Conservation (phyloP, 139 green algal genomes). For the Micractinium sp. region DNA sequence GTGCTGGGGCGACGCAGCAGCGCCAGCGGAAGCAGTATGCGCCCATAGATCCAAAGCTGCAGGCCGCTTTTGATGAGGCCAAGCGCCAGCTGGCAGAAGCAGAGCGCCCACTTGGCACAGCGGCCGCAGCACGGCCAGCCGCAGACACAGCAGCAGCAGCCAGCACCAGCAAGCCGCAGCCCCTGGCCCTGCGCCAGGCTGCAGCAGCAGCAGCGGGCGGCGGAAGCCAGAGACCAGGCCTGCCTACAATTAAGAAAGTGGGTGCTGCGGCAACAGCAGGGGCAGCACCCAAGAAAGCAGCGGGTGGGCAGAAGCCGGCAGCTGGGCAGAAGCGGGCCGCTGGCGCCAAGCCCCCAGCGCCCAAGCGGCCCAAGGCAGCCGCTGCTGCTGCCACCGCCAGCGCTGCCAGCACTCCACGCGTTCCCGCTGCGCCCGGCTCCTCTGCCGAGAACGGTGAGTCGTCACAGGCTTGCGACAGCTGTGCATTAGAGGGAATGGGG, state of each 20-base stretch:
- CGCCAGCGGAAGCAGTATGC: background rate
- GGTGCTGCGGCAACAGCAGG: background rate
- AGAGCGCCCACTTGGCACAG: background rate
- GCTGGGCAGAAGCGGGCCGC: background rate
- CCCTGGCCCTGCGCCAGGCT: background rate
- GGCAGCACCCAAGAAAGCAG: background rate
- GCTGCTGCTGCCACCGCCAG: background rate
- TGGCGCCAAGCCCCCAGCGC: background rate
- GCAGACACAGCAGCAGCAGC: background rate
- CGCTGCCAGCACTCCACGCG: background rate
- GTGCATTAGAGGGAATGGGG: background rate
- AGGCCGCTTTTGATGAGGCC: background rate
- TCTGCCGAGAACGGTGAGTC: too few relatives aligned
- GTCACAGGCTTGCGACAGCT: background rate
- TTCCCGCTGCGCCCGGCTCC: background rate
- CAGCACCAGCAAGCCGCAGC: background rate
- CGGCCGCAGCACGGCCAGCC: background rate
- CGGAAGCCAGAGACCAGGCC: background rate
- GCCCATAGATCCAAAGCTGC: background rate
- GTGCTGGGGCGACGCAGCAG: background rate
- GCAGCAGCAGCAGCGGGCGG: background rate
- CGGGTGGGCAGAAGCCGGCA: background rate
- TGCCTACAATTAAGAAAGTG: conserved; percentile 12
- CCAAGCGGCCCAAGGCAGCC: background rate
- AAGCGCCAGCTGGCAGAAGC: conserved; percentile 5